Evolutionary conservation across 495 filamentous ascomycete genomes (phyloP).

Genomic region (Amorphotheca resinae): DNA sequence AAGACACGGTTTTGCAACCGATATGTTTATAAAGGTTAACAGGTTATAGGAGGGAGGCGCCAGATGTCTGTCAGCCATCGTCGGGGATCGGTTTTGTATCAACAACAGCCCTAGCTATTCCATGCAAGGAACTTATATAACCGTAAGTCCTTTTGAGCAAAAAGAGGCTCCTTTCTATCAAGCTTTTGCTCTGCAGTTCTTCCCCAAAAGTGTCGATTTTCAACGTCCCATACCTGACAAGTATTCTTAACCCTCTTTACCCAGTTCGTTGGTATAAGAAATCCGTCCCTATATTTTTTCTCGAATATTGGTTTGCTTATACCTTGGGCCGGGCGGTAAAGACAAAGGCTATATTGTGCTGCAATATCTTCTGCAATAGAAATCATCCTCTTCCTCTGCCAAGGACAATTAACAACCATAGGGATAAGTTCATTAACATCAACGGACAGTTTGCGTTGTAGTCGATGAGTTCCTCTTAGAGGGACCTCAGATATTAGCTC

Average conservation of each 20-base stretch:
- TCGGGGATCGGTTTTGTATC: not conserved
- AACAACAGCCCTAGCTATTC: not conserved
- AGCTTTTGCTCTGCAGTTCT: not conserved
- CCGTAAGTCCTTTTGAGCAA: not conserved
- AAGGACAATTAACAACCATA: not conserved
- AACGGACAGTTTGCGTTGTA: not conserved
- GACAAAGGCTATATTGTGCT: not conserved
- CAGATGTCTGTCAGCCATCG: not conserved
- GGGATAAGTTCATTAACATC: not conserved
- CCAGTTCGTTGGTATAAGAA: not conserved
- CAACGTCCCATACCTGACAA: not conserved
- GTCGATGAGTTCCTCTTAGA: not conserved
- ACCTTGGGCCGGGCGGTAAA: not conserved
- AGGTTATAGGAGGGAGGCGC: not conserved
- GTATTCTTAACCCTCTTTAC: not conserved
- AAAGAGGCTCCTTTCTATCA: not conserved
- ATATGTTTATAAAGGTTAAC: not conserved
- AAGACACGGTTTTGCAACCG: not conserved
- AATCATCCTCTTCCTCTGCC: not conserved
- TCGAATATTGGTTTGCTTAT: not conserved
- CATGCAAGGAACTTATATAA: not conserved
- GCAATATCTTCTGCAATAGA: not conserved
- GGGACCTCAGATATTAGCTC: not conserved
- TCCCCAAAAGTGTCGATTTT: not conserved
- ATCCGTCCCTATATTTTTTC: not conserved